Base-by-base conservation (phyloP, 2,329 filamentous ascomycete genomes). In the Ophiosphaerella korrae region DNA sequence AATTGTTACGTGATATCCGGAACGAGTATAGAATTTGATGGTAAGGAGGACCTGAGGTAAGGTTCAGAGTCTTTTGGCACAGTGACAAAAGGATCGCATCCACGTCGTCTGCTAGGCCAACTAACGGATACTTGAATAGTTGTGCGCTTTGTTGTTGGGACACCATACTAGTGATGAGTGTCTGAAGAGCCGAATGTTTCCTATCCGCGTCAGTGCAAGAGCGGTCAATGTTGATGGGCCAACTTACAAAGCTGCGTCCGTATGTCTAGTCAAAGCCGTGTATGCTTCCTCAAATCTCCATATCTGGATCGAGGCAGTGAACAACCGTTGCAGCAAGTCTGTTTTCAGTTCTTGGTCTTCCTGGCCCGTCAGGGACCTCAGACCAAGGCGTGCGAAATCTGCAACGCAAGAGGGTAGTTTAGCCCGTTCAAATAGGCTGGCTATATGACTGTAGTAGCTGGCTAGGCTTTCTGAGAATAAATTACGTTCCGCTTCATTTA, bases 1-100 rank as follows among this genome's bases (percentile, higher is more conserved):
- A 96, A 75, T 97, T 90, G 65, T 86, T 85, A 60, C 88, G 88
- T 55, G 86, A 86, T 59, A 96, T 88, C 44, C 94, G 86, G 85
- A 93, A 97, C 3, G 92, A 87, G 72, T 97, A 96, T 41, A 97
- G 84, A 49, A 97, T 88, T 64, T 93, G 89, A 68, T 94, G 90
- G 68, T 92, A 96, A 3, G 90, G 89, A 0, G 86, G 82, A 8
- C 75, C 75, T 31, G 72, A 74, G 24, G 76, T 79, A 33, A 90
- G 82, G 48, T 90, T 88, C 37, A 84, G 78, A 32, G 87, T 85
- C 48, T 84, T 83, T 57, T 84, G 84, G 69, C 89, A 91, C 63
- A 90, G 84, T 32, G 86, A 84, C 6, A 84, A 78, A 9, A 99
- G 83, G 33, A 91, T 86, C 5, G 86, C 84, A 68, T 99, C 93